Conservation (phyloP, 305 asterid species). For the Fraxinus paxiana region DNA sequence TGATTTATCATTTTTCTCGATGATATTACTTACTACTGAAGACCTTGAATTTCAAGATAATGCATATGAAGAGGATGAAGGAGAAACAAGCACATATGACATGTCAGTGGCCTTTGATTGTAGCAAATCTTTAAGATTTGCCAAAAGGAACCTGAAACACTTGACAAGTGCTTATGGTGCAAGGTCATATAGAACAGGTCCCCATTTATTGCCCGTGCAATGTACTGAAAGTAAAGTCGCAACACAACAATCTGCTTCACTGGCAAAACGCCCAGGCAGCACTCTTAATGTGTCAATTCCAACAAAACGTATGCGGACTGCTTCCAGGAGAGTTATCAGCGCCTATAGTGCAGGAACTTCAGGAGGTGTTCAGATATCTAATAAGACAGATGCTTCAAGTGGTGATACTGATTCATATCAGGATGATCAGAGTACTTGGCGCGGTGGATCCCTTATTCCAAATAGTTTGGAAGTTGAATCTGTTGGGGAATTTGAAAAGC, state of each 20-base stretch:
- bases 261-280: slow-evolving; percentile 58
- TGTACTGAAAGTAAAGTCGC: slow-evolving; percentile 46
- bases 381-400: slow-evolving; percentile 81
- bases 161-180: slow-evolving; percentile 45
- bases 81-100: slow-evolving; percentile 62
- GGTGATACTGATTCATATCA: slow-evolving; percentile 89
- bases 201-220: slow-evolving; percentile 50
- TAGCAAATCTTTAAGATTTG: slow-evolving; percentile 49
- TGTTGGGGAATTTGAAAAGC: slow-evolving; percentile 57
- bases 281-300: slow-evolving; percentile 71
- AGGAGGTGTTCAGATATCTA: slow-evolving; percentile 58
- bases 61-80: slow-evolving; percentile 65
- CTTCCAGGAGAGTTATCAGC: slow-evolving; percentile 62
- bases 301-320: slow-evolving; percentile 82
- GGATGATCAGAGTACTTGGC: slow-evolving; percentile 83
- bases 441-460: slow-evolving; percentile 56
- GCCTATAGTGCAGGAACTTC: slow-evolving; percentile 63
- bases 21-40: slow-evolving; percentile 31
- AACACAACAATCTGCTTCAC: slow-evolving; percentile 46
- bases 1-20: slow-evolving; percentile 22
- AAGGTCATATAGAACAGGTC: slow-evolving; percentile 46
- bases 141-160: slow-evolving; percentile 60
- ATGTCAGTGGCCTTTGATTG: slow-evolving; percentile 46
- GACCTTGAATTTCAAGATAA: slow-evolving; percentile 49
- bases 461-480: slow-evolving; percentile 73